phyloP scores from a whole-genome alignment of 129 eudicot species.

The Logfia minima region DNA sequence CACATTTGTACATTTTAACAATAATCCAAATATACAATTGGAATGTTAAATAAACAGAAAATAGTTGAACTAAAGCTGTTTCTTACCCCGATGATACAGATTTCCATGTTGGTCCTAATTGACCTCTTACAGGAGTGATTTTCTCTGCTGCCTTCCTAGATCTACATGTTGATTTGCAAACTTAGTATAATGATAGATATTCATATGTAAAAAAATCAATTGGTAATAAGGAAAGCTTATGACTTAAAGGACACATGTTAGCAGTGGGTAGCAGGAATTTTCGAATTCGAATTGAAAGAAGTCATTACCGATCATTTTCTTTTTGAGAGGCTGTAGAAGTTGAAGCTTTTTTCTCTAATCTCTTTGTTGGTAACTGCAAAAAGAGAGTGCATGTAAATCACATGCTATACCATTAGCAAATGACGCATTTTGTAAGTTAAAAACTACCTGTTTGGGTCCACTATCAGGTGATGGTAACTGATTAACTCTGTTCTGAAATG shows the following conservation, averaged over 20 bases:
- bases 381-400: background rate
- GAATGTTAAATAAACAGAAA: background rate
- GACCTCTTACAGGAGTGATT: slow-evolving; percentile 44
- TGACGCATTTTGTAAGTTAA: slow-evolving; percentile 1
- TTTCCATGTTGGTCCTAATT: slow-evolving; percentile 51
- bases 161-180: slow-evolving; percentile 34
- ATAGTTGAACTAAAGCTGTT: background rate
- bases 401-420: background rate
- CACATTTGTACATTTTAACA: too few relatives aligned
- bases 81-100: slow-evolving; percentile 56
- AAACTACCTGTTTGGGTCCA: slow-evolving; percentile 53
- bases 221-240: background rate
- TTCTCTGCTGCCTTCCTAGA: slow-evolving; percentile 53
- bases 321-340: slow-evolving; percentile 45
- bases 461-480: slow-evolving; percentile 43
- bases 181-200: background rate
- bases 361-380: slow-evolving; percentile 46
- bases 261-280: background rate
- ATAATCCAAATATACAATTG: background rate
- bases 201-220: background rate
- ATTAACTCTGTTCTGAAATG: slow-evolving; percentile 62
- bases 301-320: slow-evolving; percentile 62
- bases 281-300: background rate
- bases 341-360: slow-evolving; percentile 45
- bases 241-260: background rate